Base-by-base conservation (phyloP, 768 basidiomycete genomes). In the Trametes meyenii region DNA sequence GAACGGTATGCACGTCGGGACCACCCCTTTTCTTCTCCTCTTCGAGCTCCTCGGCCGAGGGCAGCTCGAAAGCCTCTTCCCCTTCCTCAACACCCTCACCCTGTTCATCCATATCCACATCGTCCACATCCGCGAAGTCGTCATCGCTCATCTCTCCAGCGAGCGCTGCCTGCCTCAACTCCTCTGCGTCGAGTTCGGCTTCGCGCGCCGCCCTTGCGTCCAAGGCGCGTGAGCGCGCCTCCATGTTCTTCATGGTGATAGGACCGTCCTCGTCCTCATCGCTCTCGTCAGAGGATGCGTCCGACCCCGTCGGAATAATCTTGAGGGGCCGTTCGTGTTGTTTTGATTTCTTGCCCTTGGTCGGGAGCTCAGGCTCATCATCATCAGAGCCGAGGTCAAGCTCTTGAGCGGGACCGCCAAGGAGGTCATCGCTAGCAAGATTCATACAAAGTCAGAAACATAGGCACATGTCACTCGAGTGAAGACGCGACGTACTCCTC, bases 171-270 rank as follows among this genome's bases (percentile, higher is more conserved):
- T 79, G 75, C 63, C 84, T 85, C 51, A 86, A 71, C 67, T 93
- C 91, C 67, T 85, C 83, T 0, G 79, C 72, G 67, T 90, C 89
- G 26, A 90, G 76, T 69, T 84, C 83, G 2, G 87, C 90, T 58
- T 93, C 90, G 12, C 76, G 84, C 24, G 80, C 81, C 6, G 85
- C 86, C 65, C 81, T 76, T 21, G 80, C 86, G 66, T 94, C 92
- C 51, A 94, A 74, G 53, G 89, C 90, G 56, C 85, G 85, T 46
- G 92, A 94, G 26, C 86, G 86, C 39, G 85, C 83, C 64, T 90
- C 92, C 82, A 94, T 92, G 69, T 93, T 94, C 24, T 82, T 83
- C 75, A 86, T 85, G 7, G 92, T 94, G 36, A 87, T 75, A 53
- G 78, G 88, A 13, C 71, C 81, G n/a, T 81, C 81, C 13, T 79